phyloP scores from a whole-genome alignment of 1,139 yeast genomes.

The Yamadazyma jaroonii region DNA sequence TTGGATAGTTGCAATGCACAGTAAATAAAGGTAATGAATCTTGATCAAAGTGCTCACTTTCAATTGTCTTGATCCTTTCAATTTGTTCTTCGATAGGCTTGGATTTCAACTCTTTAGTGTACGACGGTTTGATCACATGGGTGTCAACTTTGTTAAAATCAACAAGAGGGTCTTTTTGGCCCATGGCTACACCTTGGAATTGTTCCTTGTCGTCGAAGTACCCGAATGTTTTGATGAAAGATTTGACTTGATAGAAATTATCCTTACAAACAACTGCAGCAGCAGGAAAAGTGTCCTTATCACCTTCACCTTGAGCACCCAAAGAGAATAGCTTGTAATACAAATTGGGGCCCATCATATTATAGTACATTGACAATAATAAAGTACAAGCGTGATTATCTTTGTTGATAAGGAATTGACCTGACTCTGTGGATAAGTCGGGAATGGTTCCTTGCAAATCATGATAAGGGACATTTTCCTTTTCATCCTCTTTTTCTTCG shows the following conservation, averaged over 20 bases:
- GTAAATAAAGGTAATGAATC: constrained; percentile 23
- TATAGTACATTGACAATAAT: constrained; percentile 53
- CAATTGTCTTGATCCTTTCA: constrained; percentile 17
- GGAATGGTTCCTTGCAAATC: constrained; percentile 59
- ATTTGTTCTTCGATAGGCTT: constrained; percentile 20
- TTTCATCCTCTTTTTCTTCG: constrained; percentile 4
- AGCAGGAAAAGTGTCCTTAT: constrained; percentile 61
- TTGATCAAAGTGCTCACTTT: constrained; percentile 16
- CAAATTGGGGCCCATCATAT: constrained; percentile 55
- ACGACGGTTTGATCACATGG: constrained; percentile 7
- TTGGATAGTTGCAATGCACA: constrained; percentile 40
- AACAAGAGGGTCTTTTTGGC: constrained; percentile 33
- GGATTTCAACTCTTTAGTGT: constrained; percentile 5
- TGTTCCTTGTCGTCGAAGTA: constrained; percentile 21
- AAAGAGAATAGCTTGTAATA: constrained; percentile 56
- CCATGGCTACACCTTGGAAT: constrained; percentile 42
- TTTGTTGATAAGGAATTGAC: constrained; percentile 56
- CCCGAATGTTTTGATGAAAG: constrained; percentile 32
- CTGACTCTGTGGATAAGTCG: constrained; percentile 62
- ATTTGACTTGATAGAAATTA: constrained; percentile 50
- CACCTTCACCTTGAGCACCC: constrained; percentile 67
- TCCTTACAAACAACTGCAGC: constrained; percentile 51
- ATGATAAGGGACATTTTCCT: constrained; percentile 31
- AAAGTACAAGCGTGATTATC: constrained; percentile 51
- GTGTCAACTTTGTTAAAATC: constrained; percentile 20